phyloP scores from a whole-genome alignment of 2,329 filamentous ascomycete genomes.

The Chaetomiaceae sp. region DNA sequence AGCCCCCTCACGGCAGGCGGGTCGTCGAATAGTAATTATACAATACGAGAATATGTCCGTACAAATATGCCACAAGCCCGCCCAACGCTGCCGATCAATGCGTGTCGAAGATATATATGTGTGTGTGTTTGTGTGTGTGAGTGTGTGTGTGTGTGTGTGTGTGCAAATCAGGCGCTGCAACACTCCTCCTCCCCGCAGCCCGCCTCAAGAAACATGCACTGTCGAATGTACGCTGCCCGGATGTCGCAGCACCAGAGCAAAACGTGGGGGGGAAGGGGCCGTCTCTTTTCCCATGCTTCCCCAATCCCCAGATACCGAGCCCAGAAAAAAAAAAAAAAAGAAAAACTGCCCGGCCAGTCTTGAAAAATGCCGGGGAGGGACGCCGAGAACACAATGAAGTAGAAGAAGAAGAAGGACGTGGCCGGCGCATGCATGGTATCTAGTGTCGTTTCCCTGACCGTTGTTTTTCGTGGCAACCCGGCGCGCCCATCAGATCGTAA shows the following conservation, averaged over 20 bases:
- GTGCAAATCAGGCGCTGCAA: too few relatives aligned
- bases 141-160: too few relatives aligned
- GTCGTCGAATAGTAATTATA: conserved; percentile 33
- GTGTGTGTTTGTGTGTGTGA: too few relatives aligned
- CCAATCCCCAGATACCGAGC: not conserved
- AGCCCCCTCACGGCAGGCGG: conserved; percentile 2
- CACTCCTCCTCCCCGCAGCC: not conserved
- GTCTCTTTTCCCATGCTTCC: not conserved
- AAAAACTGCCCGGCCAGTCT: not conserved
- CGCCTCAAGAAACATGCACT: not conserved
- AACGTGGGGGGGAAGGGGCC: not conserved
- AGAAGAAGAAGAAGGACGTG: conserved; percentile 8
- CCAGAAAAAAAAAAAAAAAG: not conserved
- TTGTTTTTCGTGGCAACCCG: conserved; percentile 18
- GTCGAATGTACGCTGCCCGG: conserved; percentile 11
- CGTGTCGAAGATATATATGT: conserved; percentile 14
- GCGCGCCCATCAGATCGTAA: conserved; percentile 18
- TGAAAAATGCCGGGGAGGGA: conserved; percentile 1
- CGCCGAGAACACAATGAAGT: conserved; percentile 4
- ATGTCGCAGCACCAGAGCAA: conserved; percentile 5
- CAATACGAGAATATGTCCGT: conserved; percentile 34
- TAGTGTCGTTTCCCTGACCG: conserved; percentile 15
- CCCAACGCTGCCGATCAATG: conserved; percentile 15
- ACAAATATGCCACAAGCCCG: conserved; percentile 29
- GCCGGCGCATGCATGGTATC: conserved; percentile 17